Base-by-base conservation (phyloP, 164 flowering plant species). In the Nelumbo lutea region DNA sequence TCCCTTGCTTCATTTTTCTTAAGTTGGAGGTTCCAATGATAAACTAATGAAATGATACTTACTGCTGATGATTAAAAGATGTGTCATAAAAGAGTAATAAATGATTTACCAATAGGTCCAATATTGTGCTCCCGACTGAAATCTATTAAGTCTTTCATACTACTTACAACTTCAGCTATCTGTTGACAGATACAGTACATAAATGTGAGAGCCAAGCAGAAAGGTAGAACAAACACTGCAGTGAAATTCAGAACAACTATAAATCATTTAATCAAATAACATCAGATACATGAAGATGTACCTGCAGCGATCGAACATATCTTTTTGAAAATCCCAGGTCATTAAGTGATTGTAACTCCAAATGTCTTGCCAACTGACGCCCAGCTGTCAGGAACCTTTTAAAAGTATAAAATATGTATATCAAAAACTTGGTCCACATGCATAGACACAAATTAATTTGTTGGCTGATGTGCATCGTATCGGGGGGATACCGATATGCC, bases 251-350 rank as follows among this genome's bases (percentile, higher is more conserved):
- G 53, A 59, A 55, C 6, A 4, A 5, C 61, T 46, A 11, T 13
- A 2, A 13, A 46, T 0, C 14, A 38, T 7, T 3, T n/a, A 64
- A 3, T 27, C 27, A 27, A 27, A 53, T 5, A 48, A 48, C n/a
- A 9, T 59, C 53, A 64, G 1, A 4, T 42, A 2, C 14, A 27
- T 44, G 15, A 41, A 42, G 13, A 67, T 10, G 27, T 79, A 87
- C 99, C 99, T 93, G 99, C 82, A 96, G 78, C 75, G 96, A 88
- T 70, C 99, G 82, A 64, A 96, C 96, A 70, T 88, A 93, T 91
- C 98, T 83, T 78, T 96, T 96, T 15, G 97, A 91, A 73, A 93
- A 96, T 41, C 99, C 98, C 76, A 96, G 77, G 74, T 96, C 99
- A 79, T 96, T 96, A 62, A 96, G 72, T 27, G 95, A 88, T 70